Base-by-base conservation (phyloP, 2,329 filamentous ascomycete genomes). In the Alternaria metachromatica region DNA sequence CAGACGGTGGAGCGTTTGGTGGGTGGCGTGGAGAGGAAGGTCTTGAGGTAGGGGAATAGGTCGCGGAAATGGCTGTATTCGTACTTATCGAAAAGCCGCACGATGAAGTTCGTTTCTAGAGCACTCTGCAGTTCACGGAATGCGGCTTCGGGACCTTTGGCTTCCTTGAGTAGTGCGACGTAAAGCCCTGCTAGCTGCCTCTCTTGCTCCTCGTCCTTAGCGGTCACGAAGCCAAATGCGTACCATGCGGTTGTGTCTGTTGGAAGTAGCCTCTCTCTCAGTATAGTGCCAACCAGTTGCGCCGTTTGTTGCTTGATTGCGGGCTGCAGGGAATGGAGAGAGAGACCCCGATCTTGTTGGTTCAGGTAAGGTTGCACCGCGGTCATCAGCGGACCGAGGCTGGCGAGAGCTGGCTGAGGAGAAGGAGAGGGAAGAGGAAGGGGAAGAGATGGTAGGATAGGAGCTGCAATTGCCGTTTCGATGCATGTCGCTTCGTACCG, bases 201-300 rank as follows among this genome's bases (percentile, higher is more conserved):
- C 3, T 64, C 60, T 26, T 71, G 50, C 2, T 63, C 55, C 4
- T 65, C 37, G 3, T 55, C 51, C 2, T 23, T n/a, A 0, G 68
- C 68, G 0, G 63, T 48, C 0, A 58, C 43, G 28, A 70, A 77
- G 0, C 74, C 72, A 9, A 75, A 75, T 0, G 18, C 2, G n/a
- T 66, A 64, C 53, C 71, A 75, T 2, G 60, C 53, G 2, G 60
- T 26, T 0, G 61, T 55, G 0, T 55, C 11, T 0, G 62, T 45
- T 1, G 57, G 43, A 2, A 71, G 63, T 0, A 55, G 50, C 1
- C 57, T 13, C 1, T 46, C 10, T 2, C 55, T 18, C 0, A 65
- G 12, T 0, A 73, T 12, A 0, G 45, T 51, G 4, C 49, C 59
- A 0, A 65, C 12, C 0, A 76, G 61, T 0, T 65, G 23, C 0